Base-by-base conservation (phyloP, 805 yeast species). In the Ogataea salicorniae region DNA sequence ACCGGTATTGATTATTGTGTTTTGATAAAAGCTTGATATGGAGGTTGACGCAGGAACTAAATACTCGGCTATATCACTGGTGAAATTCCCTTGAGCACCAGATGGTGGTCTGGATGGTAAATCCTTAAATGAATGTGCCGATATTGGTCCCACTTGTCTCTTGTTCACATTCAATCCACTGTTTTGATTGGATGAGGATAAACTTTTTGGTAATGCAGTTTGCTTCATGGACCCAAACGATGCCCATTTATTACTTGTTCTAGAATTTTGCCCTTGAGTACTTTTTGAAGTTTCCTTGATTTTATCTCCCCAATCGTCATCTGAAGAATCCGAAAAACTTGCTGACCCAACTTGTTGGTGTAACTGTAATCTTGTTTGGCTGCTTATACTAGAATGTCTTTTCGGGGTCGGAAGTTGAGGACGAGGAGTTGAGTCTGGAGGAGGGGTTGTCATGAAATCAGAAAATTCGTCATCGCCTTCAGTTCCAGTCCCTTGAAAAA, bases 381-480 rank as follows among this genome's bases (percentile, higher is more conserved):
- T 18, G 14, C 16, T 16, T 5, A 26, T 4, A 13, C 6, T 37
- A 11, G 8, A 16, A 22, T 13, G 26, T 37, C 29, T 13, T 20
- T 18, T 26, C 15, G 29, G 37, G 8, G 29, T 2, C 6, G 5
- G 4, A 8, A n/a, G 9, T 15, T 34, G 36, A 14, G n/a, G 36
- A 15, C 3, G n/a, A 1, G n/a, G 17, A 15, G 17, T 7, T 2
- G 9, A 34, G 7, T 34, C 17, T 14, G 37, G 38, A 22, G 45
- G 34, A 14, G 51, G 47, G 5, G 54, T 33, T 16, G 48, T 33
- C 31, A 49, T 49, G 43, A 52, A 52, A 33, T 52, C 55, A 13
- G 49, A 42, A 41, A 52, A 51, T 18, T 48, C 55, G 9, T 46
- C 52, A 5, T 49, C 53, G 5, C 34, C 43, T 8, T 35, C 44